Evolutionary conservation across 2,329 filamentous ascomycete genomes (phyloP).

Genomic region (Fusarium staphyleae): DNA sequence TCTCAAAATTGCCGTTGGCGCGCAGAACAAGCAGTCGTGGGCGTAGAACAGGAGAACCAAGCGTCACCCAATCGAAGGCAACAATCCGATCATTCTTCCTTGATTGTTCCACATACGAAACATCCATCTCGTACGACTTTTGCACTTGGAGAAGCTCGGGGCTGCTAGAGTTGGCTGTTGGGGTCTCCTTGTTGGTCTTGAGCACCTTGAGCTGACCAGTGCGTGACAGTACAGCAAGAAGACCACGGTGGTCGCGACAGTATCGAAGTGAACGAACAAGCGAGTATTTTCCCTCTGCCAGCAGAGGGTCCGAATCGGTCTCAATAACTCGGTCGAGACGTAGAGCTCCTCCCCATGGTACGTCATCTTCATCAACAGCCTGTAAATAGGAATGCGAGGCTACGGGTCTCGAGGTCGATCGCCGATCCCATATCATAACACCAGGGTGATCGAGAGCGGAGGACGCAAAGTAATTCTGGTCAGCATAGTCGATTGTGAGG

Average conservation of each 20-base stretch:
- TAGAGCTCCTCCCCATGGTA: slow-evolving; percentile 69
- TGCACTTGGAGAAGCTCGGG: slow-evolving; percentile 67
- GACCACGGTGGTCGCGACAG: slow-evolving; percentile 66
- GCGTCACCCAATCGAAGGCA: slow-evolving; percentile 72
- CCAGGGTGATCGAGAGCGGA: slow-evolving; percentile 77
- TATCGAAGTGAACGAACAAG: slow-evolving; percentile 69
- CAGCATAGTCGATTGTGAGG: slow-evolving; percentile 77
- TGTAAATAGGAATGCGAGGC: slow-evolving; percentile 63
- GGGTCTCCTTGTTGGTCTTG: slow-evolving; percentile 63
- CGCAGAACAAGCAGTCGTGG: slow-evolving; percentile 67
- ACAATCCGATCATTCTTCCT: slow-evolving; percentile 67
- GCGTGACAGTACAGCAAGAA: slow-evolving; percentile 67
- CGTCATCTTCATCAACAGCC: slow-evolving; percentile 65
- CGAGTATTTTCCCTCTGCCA: slow-evolving; percentile 63
- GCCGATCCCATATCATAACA: slow-evolving; percentile 80
- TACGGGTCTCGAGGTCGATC: slow-evolving; percentile 61
- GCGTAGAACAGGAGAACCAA: slow-evolving; percentile 61
- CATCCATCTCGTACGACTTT: slow-evolving; percentile 68
- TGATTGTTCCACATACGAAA: slow-evolving; percentile 59
- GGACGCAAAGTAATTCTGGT: slow-evolving; percentile 85
- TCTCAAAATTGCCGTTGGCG: slow-evolving; percentile 67
- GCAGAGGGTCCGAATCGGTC: slow-evolving; percentile 58
- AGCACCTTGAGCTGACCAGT: slow-evolving; percentile 69
- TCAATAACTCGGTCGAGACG: slow-evolving; percentile 65
- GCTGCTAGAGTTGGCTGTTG: slow-evolving; percentile 53